Evolutionary conservation across 2,329 filamentous ascomycete species (phyloP).

Genomic region (Microsporum canis): DNA sequence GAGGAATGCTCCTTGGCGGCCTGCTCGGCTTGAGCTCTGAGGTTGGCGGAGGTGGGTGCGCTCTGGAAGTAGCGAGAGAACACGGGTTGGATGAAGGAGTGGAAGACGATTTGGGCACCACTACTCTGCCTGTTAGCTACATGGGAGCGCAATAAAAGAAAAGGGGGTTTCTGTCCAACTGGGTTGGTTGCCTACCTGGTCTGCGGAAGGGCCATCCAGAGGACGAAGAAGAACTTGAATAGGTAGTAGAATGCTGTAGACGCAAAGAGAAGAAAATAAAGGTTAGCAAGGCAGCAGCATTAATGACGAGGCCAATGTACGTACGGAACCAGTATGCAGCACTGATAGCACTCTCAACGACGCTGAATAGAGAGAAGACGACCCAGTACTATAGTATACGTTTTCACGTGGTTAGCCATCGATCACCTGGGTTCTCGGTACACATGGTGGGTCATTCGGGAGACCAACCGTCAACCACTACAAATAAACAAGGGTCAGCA

Average conservation of each 20-base stretch:
- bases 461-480: slow-evolving; percentile 50
- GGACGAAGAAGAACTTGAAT: slow-evolving; percentile 95
- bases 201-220: slow-evolving; percentile 94
- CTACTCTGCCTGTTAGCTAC: slow-evolving; percentile 38
- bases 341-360: slow-evolving; percentile 54
- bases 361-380: slow-evolving; percentile 53
- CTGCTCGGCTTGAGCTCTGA: slow-evolving; percentile 77
- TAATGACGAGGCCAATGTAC: slow-evolving; percentile 15
- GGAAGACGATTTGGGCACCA: slow-evolving; percentile 92
- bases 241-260: slow-evolving; percentile 81
- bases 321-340: slow-evolving; percentile 59
- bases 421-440: slow-evolving; percentile 12
- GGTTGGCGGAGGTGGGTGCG: slow-evolving; percentile 69
- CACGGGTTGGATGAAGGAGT: slow-evolving; percentile 83
- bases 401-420: slow-evolving; percentile 13
- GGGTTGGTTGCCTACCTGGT: slow-evolving; percentile 59
- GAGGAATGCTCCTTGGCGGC: slow-evolving; percentile 50
- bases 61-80: slow-evolving; percentile 81
- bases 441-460: slow-evolving; percentile 12
- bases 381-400: slow-evolving; percentile 52
- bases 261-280: background rate
- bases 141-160: background rate
- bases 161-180: background rate
- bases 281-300: background rate
- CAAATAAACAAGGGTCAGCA: slow-evolving; percentile 19